Percentiles rank a stretch among this genome's conserved stretches.
Conservation (phyloP, 208 protist genomes). For the Wallacemonas sp. region DNA sequence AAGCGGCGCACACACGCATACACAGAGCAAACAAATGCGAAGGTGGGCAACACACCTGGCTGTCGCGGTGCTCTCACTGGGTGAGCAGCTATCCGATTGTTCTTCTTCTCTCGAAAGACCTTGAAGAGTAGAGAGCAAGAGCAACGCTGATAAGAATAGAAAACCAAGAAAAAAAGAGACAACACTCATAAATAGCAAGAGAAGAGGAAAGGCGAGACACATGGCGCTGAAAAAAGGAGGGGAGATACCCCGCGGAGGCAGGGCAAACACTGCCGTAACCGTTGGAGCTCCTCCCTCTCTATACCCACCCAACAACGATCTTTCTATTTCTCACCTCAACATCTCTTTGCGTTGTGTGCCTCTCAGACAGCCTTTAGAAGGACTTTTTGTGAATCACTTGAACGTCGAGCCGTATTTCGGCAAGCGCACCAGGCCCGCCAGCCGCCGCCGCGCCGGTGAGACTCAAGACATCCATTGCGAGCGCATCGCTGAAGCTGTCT, state of each 20-base stretch:
- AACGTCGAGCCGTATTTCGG: conserved; percentile 64
- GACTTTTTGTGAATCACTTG: conserved; percentile 27
- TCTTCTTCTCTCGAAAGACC: too few relatives aligned
- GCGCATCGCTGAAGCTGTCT: conserved; percentile 55
- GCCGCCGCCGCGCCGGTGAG: neutral
- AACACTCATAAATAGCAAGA: too few relatives aligned
- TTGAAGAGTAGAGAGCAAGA: conserved; percentile 13
- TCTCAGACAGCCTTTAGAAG: neutral
- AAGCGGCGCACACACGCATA: neutral
- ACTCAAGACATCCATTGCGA: conserved; percentile 55
- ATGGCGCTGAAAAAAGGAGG: neutral
- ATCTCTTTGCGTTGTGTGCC: neutral
- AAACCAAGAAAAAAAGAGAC: too few relatives aligned
- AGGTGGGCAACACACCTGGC: too few relatives aligned
- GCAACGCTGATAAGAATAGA: neutral
- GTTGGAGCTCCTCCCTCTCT: too few relatives aligned
- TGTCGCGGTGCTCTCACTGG: too few relatives aligned
- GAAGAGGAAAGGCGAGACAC: conserved; percentile 6
- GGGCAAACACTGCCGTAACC: too few relatives aligned
- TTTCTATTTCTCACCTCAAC: neutral
- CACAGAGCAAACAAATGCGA: too few relatives aligned
- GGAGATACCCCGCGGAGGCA: too few relatives aligned
- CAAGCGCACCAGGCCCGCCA: conserved; percentile 4
- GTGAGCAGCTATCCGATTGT: too few relatives aligned
- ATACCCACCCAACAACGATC: too few relatives aligned